Percentiles rank a stretch among this genome's conserved stretches.
phyloP scores from a whole-genome alignment of 2,329 filamentous ascomycete genomes.

The Fusarium hainanense region DNA sequence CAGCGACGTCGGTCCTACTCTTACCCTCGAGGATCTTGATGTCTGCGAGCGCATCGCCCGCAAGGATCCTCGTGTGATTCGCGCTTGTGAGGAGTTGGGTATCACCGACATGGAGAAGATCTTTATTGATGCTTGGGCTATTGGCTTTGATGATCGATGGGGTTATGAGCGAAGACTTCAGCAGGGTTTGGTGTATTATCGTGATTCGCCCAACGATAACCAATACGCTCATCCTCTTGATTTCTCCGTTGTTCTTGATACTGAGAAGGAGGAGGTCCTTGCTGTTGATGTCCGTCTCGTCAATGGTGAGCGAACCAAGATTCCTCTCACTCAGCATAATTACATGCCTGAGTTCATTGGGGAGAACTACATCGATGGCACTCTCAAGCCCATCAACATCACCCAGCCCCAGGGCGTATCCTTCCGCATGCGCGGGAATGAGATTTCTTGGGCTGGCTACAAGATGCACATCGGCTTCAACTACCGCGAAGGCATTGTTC shows the following conservation, averaged over 20 bases:
- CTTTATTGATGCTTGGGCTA: conserved; percentile 87
- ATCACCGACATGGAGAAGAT: conserved; percentile 87
- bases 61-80: conserved; percentile 77
- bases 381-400: conserved; percentile 54
- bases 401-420: conserved; percentile 56
- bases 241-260: conserved; percentile 56
- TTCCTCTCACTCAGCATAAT: conserved; percentile 53
- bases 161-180: conserved; percentile 77
- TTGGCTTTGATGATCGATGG: conserved; percentile 83
- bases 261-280: conserved; percentile 62
- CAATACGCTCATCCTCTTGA: conserved; percentile 69
- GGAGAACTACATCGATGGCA: conserved; percentile 50
- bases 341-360: conserved; percentile 52
- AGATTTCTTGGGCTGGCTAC: conserved; percentile 72
- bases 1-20: conserved; percentile 58
- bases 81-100: conserved; percentile 79
- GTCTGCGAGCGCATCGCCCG: conserved; percentile 76
- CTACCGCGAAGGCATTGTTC: conserved; percentile 74
- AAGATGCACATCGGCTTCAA: conserved; percentile 79
- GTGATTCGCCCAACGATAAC: conserved; percentile 76
- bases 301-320: conserved; percentile 61
- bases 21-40: conserved; percentile 85
- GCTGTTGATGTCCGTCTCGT: conserved; percentile 56
- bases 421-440: conserved; percentile 60
- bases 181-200: conserved; percentile 85